These are phyloP conservation scores for Viola odorata DNA, from an alignment of 345 rosid species.

Conservation along the genomic window DNA sequence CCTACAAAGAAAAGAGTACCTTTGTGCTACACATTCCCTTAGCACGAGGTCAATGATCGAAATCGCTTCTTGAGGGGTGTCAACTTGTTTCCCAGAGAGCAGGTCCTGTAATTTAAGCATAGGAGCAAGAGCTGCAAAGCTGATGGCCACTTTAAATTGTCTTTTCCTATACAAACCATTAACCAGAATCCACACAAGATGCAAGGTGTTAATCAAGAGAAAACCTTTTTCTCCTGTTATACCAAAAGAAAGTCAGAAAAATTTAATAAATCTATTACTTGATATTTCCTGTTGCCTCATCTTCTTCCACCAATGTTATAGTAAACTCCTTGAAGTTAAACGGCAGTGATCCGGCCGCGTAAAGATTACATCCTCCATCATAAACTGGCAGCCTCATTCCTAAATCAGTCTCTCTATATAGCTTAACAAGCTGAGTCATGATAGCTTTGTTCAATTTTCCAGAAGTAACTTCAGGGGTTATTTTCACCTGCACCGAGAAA, in stretches of 20 bases:
- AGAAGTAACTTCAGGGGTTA: slow-evolving; percentile 32
- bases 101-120: slow-evolving; percentile 26
- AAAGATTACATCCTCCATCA: slow-evolving; percentile 35
- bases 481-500: slow-evolving; percentile 22
- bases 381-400: slow-evolving; percentile 38
- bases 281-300: slow-evolving; percentile 18
- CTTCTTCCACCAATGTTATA: slow-evolving; percentile 23
- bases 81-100: slow-evolving; percentile 33
- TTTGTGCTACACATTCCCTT: slow-evolving; percentile 27
- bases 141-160: slow-evolving; percentile 29
- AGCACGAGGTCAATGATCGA: slow-evolving; percentile 33
- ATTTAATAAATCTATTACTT: slow-evolving; percentile 17
- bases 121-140: slow-evolving; percentile 29
- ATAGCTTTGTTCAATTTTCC: slow-evolving; percentile 25
- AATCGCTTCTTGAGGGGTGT: slow-evolving; percentile 35
- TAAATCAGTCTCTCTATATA: slow-evolving; percentile 23
- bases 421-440: slow-evolving; percentile 27
- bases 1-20: slow-evolving; percentile 6
- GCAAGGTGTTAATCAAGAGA: too few species aligned
- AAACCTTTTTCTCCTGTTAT: too few species aligned
- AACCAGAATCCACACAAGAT: not conserved
- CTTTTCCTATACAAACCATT: slow-evolving; percentile 18
- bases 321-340: slow-evolving; percentile 30
- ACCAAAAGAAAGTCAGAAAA: not conserved
- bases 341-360: slow-evolving; percentile 36